Evolutionary conservation across 2,329 filamentous ascomycete species (phyloP).

Genomic region (Arthrobotrys sphaeroides): DNA sequence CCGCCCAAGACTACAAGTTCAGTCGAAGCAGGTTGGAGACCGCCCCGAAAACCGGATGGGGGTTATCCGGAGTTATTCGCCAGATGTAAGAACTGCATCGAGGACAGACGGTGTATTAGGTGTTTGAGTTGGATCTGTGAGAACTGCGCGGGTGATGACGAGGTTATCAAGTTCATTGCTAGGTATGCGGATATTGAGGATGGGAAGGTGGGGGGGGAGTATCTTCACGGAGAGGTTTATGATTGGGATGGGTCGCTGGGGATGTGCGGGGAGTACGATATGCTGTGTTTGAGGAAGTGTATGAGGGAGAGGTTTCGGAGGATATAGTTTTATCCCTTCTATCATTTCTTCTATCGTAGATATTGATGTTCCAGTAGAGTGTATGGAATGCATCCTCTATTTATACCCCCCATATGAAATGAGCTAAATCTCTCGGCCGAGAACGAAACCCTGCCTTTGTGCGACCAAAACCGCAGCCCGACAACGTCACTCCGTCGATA

Average conservation of each 20-base stretch:
- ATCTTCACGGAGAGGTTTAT: slow-evolving; percentile 7
- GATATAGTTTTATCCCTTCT: too few relatives aligned
- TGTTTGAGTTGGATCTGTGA: slow-evolving; percentile 38
- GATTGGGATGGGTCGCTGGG: not conserved
- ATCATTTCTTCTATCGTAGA: too few relatives aligned
- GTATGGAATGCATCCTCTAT: too few relatives aligned
- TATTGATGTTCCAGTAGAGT: too few relatives aligned
- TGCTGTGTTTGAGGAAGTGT: slow-evolving; percentile 25
- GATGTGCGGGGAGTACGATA: not conserved
- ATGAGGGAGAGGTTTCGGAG: slow-evolving; percentile 19
- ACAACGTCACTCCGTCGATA: not conserved
- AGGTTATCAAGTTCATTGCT: not conserved
- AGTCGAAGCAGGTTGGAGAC: not conserved
- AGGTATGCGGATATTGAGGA: not conserved
- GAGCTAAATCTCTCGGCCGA: too few relatives aligned
- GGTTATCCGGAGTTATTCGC: slow-evolving; percentile 27
- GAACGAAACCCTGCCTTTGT: too few relatives aligned
- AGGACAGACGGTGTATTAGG: not conserved
- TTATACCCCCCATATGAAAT: too few relatives aligned
- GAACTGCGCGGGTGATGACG: slow-evolving; percentile 4
- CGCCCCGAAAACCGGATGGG: not conserved
- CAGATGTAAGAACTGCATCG: not conserved
- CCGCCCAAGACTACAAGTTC: slow-evolving; percentile 3
- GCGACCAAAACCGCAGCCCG: not conserved
- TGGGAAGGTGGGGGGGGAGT: not conserved